Conservation (phyloP, 1,284 basidiomycete species). For the Fomitopsis schrenkii region DNA sequence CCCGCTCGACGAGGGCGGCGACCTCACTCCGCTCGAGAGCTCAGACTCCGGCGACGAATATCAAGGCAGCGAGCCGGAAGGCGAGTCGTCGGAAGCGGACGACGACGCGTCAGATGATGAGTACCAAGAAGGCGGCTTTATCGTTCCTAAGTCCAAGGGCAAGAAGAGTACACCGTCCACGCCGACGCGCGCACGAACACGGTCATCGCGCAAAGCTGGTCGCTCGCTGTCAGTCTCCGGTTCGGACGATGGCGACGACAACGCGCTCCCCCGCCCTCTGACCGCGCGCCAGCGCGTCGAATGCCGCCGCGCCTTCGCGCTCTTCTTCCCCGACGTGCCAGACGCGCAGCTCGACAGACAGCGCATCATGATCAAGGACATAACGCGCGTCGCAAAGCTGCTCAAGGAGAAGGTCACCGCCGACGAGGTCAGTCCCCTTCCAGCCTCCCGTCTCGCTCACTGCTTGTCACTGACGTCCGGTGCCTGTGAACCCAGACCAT, state of each 20-base stretch:
- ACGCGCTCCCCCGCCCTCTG: constrained; percentile 20
- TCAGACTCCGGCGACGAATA: constrained; percentile 25
- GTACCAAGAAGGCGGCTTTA: constrained; percentile 28
- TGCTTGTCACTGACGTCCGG: neutral
- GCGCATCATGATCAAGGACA: constrained; percentile 59
- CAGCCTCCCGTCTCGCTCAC: neutral
- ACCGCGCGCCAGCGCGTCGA: constrained; percentile 49
- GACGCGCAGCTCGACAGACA: constrained; percentile 42
- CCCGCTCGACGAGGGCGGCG: constrained; percentile 17
- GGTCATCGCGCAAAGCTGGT: neutral
- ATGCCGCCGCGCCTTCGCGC: constrained; percentile 54
- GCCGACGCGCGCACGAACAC: constrained; percentile 16
- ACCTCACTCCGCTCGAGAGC: constrained; percentile 14
- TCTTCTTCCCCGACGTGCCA: constrained; percentile 59
- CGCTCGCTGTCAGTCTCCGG: constrained; percentile 1
- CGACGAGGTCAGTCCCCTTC: constrained; percentile 52
- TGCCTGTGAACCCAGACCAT: constrained; percentile 43
- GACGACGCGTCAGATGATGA: constrained; percentile 25
- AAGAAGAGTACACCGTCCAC: neutral
- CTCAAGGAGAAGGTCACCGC: constrained; percentile 67
- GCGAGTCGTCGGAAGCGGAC: constrained; percentile 16
- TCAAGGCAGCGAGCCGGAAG: constrained; percentile 15
- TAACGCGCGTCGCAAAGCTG: constrained; percentile 49
- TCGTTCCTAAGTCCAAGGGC: constrained; percentile 14
- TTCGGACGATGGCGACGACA: constrained; percentile 11